These are phyloP conservation scores for Jacaranda mimosifolia DNA, from an alignment of 257 asterid species.

Conservation along the genomic window DNA sequence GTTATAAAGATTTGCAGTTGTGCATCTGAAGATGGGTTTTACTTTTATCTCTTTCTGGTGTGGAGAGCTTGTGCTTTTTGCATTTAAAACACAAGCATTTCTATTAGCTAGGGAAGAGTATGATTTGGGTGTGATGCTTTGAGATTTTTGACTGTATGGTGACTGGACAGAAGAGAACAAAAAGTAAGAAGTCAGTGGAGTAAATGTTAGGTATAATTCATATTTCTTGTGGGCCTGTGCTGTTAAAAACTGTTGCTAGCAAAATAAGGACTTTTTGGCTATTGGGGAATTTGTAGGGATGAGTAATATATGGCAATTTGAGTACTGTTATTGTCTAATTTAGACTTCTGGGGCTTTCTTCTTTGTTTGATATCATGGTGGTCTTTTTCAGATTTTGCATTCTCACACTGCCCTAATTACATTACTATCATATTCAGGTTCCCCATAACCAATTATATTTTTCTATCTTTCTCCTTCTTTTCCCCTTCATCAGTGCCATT, in stretches of 20 bases:
- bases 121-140: slow-evolving; percentile 12
- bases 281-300: slow-evolving; percentile 50
- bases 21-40: slow-evolving; percentile 25
- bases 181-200: slow-evolving; percentile 31
- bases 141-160: slow-evolving; percentile 29
- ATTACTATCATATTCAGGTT: slow-evolving; percentile 45
- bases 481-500: slow-evolving; percentile 43
- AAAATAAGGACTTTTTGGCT: slow-evolving; percentile 48
- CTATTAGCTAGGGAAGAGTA: neutral
- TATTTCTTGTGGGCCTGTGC: slow-evolving; percentile 54
- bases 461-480: slow-evolving; percentile 33
- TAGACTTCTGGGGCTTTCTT: slow-evolving; percentile 51
- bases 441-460: slow-evolving; percentile 47
- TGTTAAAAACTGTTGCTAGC: slow-evolving; percentile 57
- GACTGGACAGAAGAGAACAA: slow-evolving; percentile 26
- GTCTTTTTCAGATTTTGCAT: slow-evolving; percentile 50
- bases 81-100: neutral
- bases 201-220: slow-evolving; percentile 40
- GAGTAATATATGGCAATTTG: slow-evolving; percentile 52
- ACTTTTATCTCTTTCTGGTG: neutral
- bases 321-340: slow-evolving; percentile 48
- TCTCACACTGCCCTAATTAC: slow-evolving; percentile 47
- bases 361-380: slow-evolving; percentile 57
- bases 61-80: slow-evolving; percentile 18
- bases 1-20: neutral